These are phyloP conservation scores for Gaertneriomyces sp. DNA, from an alignment of 192 early-diverging fungal species.

Conservation along the genomic window DNA sequence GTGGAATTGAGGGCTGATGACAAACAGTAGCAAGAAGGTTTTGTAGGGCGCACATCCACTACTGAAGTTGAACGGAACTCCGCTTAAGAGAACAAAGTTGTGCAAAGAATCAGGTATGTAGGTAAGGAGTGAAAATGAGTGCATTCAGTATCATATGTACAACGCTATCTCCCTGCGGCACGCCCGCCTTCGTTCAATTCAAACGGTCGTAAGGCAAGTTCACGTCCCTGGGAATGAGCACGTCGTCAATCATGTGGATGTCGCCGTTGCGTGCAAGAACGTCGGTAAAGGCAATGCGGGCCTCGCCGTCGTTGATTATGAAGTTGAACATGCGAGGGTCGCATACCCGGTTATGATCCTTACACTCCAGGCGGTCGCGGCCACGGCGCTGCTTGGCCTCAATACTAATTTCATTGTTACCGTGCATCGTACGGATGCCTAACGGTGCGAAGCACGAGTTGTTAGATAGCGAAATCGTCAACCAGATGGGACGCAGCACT, in stretches of 20 bases:
- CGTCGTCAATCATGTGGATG: conserved; percentile 34
- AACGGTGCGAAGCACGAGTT: too few relatives aligned
- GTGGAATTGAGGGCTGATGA: too few relatives aligned
- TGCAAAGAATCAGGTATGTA: too few relatives aligned
- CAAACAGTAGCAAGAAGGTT: too few relatives aligned
- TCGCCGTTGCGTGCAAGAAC: conserved; percentile 31
- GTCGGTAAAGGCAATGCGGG: conserved; percentile 20
- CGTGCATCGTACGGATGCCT: conserved; percentile 17
- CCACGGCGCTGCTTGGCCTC: conserved; percentile 12
- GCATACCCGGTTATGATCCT: conserved; percentile 4
- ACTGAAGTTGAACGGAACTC: too few relatives aligned
- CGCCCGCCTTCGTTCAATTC: neutral
- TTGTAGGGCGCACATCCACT: too few relatives aligned
- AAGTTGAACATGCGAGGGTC: conserved; percentile 29
- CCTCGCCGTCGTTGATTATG: conserved; percentile 38
- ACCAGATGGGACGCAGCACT: neutral
- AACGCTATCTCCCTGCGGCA: too few relatives aligned
- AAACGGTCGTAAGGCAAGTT: conserved; percentile 28
- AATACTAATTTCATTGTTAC: conserved; percentile 6
- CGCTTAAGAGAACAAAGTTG: too few relatives aligned
- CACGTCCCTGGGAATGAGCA: conserved; percentile 32
- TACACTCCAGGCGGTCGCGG: neutral
- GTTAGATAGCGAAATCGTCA: too few relatives aligned
- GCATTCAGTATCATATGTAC: too few relatives aligned
- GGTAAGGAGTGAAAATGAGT: too few relatives aligned